These are phyloP conservation scores for Wickerhamomyces strasburgensis DNA, from an alignment of 805 yeast species.

Conservation along the genomic window DNA sequence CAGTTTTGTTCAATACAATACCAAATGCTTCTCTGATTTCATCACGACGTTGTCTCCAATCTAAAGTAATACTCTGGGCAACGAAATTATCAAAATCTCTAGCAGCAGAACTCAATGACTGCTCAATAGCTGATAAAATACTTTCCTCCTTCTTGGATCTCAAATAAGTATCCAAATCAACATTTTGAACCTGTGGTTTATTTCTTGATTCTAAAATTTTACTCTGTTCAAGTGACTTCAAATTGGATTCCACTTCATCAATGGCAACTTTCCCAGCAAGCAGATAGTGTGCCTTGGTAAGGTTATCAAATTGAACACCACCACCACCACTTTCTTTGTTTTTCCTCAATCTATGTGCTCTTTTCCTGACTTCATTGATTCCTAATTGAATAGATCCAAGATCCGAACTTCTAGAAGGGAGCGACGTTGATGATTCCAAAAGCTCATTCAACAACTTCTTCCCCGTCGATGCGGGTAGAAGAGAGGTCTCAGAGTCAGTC, in stretches of 20 bases:
- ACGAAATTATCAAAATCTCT: slow-evolving; percentile 79
- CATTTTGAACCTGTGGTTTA: slow-evolving; percentile 15
- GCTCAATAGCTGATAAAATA: slow-evolving; percentile 77
- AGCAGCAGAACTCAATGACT: slow-evolving; percentile 65
- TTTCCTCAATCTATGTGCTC: slow-evolving; percentile 54
- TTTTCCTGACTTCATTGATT: slow-evolving; percentile 68
- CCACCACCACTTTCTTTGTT: slow-evolving; percentile 32
- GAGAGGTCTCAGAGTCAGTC: slow-evolving; percentile 2
- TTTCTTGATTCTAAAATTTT: slow-evolving; percentile 26
- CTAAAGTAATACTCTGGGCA: slow-evolving; percentile 64
- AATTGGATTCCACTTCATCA: slow-evolving; percentile 69
- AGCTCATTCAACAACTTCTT: slow-evolving; percentile 54
- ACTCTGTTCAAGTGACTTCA: slow-evolving; percentile 34
- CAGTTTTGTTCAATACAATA: slow-evolving; percentile 33
- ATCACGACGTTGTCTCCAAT: slow-evolving; percentile 78
- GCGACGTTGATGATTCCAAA: slow-evolving; percentile 67
- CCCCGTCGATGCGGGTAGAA: slow-evolving; percentile 15
- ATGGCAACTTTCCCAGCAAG: slow-evolving; percentile 87
- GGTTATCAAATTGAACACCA: slow-evolving; percentile 33
- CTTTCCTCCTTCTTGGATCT: slow-evolving; percentile 75
- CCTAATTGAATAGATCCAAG: slow-evolving; percentile 80
- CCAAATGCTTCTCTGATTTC: slow-evolving; percentile 73
- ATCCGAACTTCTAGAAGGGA: slow-evolving; percentile 62
- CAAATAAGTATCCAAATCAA: slow-evolving; percentile 59
- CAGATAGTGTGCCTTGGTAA: slow-evolving; percentile 78